Conservation (phyloP, 2,329 filamentous ascomycete genomes). For the Dothideomycetes sp. region DNA sequence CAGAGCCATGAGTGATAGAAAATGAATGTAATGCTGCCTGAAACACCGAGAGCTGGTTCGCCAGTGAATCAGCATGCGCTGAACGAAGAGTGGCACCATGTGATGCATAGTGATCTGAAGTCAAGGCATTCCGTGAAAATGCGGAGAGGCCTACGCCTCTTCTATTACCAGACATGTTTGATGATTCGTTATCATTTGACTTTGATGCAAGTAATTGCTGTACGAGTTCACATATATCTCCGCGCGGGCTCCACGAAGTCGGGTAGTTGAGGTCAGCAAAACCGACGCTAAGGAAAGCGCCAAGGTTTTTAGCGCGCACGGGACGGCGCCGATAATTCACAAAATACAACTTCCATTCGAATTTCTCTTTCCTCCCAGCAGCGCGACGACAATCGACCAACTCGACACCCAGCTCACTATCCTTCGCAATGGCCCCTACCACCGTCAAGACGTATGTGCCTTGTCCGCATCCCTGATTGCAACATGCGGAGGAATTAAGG, state of each 20-base stretch:
- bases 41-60: slow-evolving; percentile 91
- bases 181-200: background rate
- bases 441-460: slow-evolving; percentile 51
- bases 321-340: background rate
- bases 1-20: slow-evolving; percentile 84
- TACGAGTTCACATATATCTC: too few species aligned
- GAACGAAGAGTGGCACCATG: slow-evolving; percentile 82
- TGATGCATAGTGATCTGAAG: slow-evolving; percentile 78
- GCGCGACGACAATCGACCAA: slow-evolving; percentile 8
- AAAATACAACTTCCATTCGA: background rate
- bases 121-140: slow-evolving; percentile 75
- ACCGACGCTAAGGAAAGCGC: background rate
- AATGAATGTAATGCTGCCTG: slow-evolving; percentile 92
- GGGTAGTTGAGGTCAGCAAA: background rate
- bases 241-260: too few species aligned
- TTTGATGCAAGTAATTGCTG: background rate
- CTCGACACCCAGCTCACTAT: slow-evolving; percentile 11
- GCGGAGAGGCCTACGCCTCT: slow-evolving; percentile 85
- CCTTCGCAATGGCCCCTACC: slow-evolving; percentile 41
- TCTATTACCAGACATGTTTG: slow-evolving; percentile 38
- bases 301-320: background rate
- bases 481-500: slow-evolving; percentile 43
- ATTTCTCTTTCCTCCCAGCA: slow-evolving; percentile 4
- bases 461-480: slow-evolving; percentile 14
- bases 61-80: slow-evolving; percentile 72